A percentile compares a stretch with the other conserved stretches of the same genome.
Evolutionary conservation across 164 flowering plant species (phyloP).

Genomic region (Piper longum): DNA sequence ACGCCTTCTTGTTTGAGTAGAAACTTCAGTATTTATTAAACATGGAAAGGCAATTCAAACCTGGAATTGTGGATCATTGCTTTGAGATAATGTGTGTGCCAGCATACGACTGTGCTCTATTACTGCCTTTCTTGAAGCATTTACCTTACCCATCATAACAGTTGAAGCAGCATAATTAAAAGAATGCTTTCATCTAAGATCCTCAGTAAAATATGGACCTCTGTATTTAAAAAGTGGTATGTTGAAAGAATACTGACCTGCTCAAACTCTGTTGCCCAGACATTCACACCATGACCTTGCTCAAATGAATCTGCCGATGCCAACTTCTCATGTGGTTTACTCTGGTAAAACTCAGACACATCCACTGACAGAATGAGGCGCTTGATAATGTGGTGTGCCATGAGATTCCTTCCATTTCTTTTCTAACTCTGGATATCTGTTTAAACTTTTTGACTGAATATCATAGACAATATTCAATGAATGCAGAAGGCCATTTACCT

Average conservation of each 20-base stretch:
- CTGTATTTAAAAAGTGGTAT: too few species aligned
- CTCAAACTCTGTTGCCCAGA: slow-evolving; percentile 95
- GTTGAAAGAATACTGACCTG: slow-evolving; percentile 29
- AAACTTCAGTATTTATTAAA: too few species aligned
- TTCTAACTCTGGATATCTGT: slow-evolving; percentile 63
- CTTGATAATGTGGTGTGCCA: slow-evolving; percentile 22
- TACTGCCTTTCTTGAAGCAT: slow-evolving; percentile 47
- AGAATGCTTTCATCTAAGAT: too few species aligned
- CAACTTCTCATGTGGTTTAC: slow-evolving; percentile 32
- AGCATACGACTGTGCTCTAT: slow-evolving; percentile 93
- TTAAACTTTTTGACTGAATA: slow-evolving; percentile 39
- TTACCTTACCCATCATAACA: slow-evolving; percentile 40
- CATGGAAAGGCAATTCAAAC: slow-evolving; percentile 15
- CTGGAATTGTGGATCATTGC: slow-evolving; percentile 91
- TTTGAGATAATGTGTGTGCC: slow-evolving; percentile 85
- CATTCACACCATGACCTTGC: slow-evolving; percentile 67
- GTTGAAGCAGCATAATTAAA: slow-evolving; percentile 29
- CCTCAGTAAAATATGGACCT: too few species aligned
- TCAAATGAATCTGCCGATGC: slow-evolving; percentile 70
- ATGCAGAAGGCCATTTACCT: slow-evolving; percentile 71
- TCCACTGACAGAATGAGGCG: slow-evolving; percentile 39
- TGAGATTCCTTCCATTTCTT: slow-evolving; percentile 91
- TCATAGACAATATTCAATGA: slow-evolving; percentile 79
- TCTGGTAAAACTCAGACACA: slow-evolving; percentile 68
- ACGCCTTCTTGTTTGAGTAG: too few species aligned